Evolutionary conservation across 164 flowering plant species (phyloP).

Genomic region (Annona squamosa): DNA sequence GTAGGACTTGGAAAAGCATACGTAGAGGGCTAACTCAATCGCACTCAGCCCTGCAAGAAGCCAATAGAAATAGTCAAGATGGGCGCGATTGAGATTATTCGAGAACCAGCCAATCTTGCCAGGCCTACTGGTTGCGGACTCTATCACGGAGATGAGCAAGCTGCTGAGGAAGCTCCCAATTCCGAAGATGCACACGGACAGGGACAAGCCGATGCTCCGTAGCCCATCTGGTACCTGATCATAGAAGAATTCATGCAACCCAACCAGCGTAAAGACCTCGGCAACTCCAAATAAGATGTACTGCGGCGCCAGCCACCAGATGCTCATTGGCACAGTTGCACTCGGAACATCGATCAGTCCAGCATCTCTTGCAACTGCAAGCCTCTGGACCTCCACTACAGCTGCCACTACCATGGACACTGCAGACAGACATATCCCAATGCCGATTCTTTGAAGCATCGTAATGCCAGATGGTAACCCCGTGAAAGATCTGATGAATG

Average conservation of each 20-base stretch:
- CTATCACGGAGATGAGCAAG: constrained; percentile 16
- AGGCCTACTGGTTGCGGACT: constrained; percentile 8
- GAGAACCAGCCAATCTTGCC: constrained; percentile 20
- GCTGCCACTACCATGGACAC: constrained; percentile 29
- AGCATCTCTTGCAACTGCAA: constrained; percentile 10
- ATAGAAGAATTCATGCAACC: constrained; percentile 24
- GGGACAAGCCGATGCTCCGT: constrained; percentile 17
- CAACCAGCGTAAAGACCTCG: constrained; percentile 18
- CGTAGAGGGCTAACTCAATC: not conserved
- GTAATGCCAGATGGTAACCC: constrained; percentile 23
- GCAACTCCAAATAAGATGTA: constrained; percentile 16
- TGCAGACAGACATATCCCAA: constrained; percentile 21
- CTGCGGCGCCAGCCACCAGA: constrained; percentile 23
- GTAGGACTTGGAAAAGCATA: constrained; percentile 15
- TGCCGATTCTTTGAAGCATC: constrained; percentile 28
- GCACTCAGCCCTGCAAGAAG: constrained; percentile 18
- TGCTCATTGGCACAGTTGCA: constrained; percentile 21
- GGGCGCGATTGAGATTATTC: constrained; percentile 17
- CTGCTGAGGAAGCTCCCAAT: constrained; percentile 21
- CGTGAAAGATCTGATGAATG: constrained; percentile 12
- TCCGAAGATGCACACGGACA: constrained; percentile 20
- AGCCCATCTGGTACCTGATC: constrained; percentile 20
- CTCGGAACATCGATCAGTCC: constrained; percentile 16
- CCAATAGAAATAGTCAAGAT: constrained; percentile 24
- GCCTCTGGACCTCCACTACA: constrained; percentile 20